phyloP scores from a whole-genome alignment of 78 protist species.

The Andalucia godoyi region DNA sequence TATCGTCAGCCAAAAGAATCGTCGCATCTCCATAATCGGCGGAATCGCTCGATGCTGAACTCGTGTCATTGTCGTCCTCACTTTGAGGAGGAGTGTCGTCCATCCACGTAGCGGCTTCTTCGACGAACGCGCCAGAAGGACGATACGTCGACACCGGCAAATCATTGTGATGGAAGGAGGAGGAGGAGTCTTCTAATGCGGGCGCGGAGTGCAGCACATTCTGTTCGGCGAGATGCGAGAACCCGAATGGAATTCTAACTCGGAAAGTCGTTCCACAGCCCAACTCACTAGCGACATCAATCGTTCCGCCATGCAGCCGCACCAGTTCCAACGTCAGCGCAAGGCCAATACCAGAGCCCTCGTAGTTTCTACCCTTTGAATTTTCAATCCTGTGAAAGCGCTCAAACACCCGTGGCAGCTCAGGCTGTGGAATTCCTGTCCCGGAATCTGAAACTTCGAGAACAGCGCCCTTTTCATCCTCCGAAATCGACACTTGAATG shows the following conservation, averaged over 20 bases:
- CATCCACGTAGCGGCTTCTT: background rate
- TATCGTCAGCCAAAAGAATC: background rate
- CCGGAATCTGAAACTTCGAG: no score
- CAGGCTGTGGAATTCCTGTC: no score
- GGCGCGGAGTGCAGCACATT: background rate
- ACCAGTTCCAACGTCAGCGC: background rate
- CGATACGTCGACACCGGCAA: background rate
- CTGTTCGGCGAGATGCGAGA: background rate
- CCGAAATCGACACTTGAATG: no score
- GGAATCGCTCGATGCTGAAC: background rate
- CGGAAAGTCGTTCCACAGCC: background rate
- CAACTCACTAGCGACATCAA: background rate
- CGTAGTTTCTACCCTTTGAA: no score
- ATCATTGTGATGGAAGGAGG: no score
- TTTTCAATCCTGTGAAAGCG: no score
- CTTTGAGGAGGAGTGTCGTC: background rate
- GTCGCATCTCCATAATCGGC: background rate
- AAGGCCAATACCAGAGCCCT: no score
- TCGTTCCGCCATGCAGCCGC: background rate
- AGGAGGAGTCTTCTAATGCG: no score
- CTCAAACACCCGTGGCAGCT: no score
- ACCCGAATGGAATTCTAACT: background rate
- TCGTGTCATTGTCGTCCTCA: background rate
- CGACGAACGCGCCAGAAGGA: no score
- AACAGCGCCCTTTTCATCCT: no score